Evolutionary conservation across 2,329 filamentous ascomycete species (phyloP), one percentile per base, ranked within the genome.

Genomic region (Ophiosphaerella narmari): DNA sequence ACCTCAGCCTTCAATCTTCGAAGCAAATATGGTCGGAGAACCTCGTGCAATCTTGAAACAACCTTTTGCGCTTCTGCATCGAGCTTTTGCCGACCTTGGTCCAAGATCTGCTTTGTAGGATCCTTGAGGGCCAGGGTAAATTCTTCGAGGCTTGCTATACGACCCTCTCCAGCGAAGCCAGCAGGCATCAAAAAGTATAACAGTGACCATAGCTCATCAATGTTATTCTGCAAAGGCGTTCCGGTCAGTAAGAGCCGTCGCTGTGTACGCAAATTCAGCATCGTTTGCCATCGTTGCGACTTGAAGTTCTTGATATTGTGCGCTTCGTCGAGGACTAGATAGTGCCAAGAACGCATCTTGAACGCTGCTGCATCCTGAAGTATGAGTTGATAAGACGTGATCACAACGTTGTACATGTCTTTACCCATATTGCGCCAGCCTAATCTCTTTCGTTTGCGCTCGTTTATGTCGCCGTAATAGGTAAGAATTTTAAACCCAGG

Each of bases 261-360:
- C 56, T 88, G 86, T 0, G 94, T 97, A 64, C 95, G 93, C 77
- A 99, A 95, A 0, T 89, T 94, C 18, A 99, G 84, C 57, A 99
- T 82, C 0, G 91, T 93, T 72, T 97, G 94, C 92, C 94, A 99
- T 57, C 93, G 82, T 72, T 97, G 92, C 1, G 93, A 97, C 67
- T 96, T 92, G 80, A 97, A 99, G 74, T 99, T 99, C 70, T 99
- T 97, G 81, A 99, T 99, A 75, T 99, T 97, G 78, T 99, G 94
- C 0, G 95, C 94, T 76, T 99, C 94, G 63, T 99, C 94, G 1
- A 99, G 83, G 57, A 99, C 92, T 84, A 99, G 91, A 74, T 97
- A 99, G 69, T 97, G 92, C 95, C 95, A 99, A 45, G 86, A 84
- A 31, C 93, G 86, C 55, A 92, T 86, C 70, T 96, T 94, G 77